Percentiles rank a stretch among this genome's conserved stretches.
Conservation (phyloP, 352 stramenopile genomes). For the Blastocystis sp. region DNA sequence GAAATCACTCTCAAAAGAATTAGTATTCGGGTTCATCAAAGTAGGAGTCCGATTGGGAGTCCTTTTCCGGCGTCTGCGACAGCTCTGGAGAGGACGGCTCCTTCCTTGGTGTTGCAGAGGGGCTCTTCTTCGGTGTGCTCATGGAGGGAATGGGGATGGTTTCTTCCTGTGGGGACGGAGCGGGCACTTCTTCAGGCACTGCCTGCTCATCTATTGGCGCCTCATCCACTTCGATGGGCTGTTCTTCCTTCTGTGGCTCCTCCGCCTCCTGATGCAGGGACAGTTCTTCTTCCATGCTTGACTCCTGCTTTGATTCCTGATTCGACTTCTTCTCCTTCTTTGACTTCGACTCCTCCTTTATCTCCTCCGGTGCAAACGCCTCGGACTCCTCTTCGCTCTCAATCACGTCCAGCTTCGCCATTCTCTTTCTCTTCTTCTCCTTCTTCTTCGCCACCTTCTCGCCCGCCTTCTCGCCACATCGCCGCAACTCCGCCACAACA, state of each 20-base stretch:
- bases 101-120: no score
- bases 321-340: constrained; percentile 19
- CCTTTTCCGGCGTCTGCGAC: no score
- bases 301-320: neutral
- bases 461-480: neutral
- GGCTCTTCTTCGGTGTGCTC: no score
- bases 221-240: no score
- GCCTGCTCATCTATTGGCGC: no score
- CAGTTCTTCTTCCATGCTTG: neutral
- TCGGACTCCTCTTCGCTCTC: neutral
- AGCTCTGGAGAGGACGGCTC: no score
- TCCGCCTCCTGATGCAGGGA: constrained; percentile 8
- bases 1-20: constrained; percentile 29
- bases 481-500: constrained; percentile 26
- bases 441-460: neutral
- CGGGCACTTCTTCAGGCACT: no score
- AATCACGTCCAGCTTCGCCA: neutral
- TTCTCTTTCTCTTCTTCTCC: neutral
- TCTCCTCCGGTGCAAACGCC: neutral
- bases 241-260: neutral
- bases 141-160: no score
- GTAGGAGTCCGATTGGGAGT: constrained; percentile 30
- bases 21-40: constrained; percentile 65
- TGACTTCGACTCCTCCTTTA: neutral
- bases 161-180: no score